Evolutionary conservation across 805 yeast species (phyloP).

Genomic region (Pichia nakasei): DNA sequence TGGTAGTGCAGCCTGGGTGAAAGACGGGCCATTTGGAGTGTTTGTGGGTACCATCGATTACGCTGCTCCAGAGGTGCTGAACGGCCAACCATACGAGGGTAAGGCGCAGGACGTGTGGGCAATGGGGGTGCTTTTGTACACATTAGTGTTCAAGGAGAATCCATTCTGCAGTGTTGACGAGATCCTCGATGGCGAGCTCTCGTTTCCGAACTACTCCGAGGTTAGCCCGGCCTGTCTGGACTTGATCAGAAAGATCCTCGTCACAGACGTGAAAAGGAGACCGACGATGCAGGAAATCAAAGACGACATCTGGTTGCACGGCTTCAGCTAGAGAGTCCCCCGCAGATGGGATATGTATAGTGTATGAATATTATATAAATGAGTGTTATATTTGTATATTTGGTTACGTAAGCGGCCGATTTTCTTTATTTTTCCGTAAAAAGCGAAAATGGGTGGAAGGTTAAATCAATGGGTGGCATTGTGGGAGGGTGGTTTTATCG

Average conservation of each 20-base stretch:
- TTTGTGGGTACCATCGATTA: constrained; percentile 97
- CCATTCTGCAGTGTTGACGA: constrained; percentile 95
- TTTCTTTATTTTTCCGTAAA: too few relatives aligned
- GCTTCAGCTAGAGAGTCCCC: constrained; percentile 21
- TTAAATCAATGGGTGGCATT: background rate
- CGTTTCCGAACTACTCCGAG: constrained; percentile 48
- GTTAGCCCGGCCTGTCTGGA: constrained; percentile 52
- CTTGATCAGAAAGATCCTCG: constrained; percentile 56
- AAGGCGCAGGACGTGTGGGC: constrained; percentile 98
- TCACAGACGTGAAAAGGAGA: constrained; percentile 56
- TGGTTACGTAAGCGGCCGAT: too few relatives aligned
- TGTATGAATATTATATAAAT: too few relatives aligned
- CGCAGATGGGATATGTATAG: too few relatives aligned
- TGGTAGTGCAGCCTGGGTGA: constrained; percentile 88
- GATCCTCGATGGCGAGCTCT: constrained; percentile 81
- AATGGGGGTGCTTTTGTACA: constrained; percentile 80
- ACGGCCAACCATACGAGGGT: constrained; percentile 85
- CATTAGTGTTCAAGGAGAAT: constrained; percentile 85
- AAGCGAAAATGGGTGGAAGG: too few relatives aligned
- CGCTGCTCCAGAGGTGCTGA: constrained; percentile 93
- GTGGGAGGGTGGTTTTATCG: background rate
- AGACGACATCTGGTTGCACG: constrained; percentile 59
- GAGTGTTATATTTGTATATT: too few relatives aligned
- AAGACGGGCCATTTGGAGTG: constrained; percentile 92
- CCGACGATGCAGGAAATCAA: constrained; percentile 68